A percentile compares a stretch with the other conserved stretches of the same genome.
phyloP scores from a whole-genome alignment of 371 early-diverging fungal species.

The Mucor velutinosus region DNA sequence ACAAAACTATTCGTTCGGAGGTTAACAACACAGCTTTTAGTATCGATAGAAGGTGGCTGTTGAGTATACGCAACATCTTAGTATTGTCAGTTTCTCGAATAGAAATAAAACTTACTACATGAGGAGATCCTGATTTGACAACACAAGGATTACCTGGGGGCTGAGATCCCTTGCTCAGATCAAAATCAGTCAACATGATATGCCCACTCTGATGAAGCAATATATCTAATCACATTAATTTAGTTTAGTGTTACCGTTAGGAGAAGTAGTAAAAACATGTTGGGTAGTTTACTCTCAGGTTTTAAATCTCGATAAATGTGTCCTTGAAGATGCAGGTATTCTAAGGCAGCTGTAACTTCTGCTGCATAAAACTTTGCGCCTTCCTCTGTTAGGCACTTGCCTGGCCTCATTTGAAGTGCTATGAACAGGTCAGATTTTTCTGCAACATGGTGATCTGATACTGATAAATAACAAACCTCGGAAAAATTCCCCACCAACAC shows the following conservation, averaged over 20 bases:
- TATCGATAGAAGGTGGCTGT: constrained; percentile 72
- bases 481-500: constrained; percentile 98
- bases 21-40: constrained; percentile 80
- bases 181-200: constrained; percentile 95
- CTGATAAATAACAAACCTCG: constrained; percentile 55
- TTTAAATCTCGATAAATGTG: constrained; percentile 99
- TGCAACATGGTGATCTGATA: background rate
- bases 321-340: constrained; percentile 96
- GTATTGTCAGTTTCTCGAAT: background rate
- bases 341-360: constrained; percentile 93
- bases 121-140: constrained; percentile 60
- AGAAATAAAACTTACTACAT: constrained; percentile 29
- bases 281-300: constrained; percentile 87
- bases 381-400: constrained; percentile 83
- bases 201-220: constrained; percentile 90
- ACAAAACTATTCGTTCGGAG: constrained; percentile 94
- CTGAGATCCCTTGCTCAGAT: constrained; percentile 84
- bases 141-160: constrained; percentile 75
- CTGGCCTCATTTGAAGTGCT: constrained; percentile 86
- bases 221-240: constrained; percentile 64
- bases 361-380: constrained; percentile 98
- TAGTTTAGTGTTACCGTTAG: constrained; percentile 1
- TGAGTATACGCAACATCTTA: background rate
- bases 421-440: background rate
- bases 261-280: background rate